Evolutionary conservation across 2,329 filamentous ascomycete species (phyloP).

Genomic region (Cryphonectria radicalis): DNA sequence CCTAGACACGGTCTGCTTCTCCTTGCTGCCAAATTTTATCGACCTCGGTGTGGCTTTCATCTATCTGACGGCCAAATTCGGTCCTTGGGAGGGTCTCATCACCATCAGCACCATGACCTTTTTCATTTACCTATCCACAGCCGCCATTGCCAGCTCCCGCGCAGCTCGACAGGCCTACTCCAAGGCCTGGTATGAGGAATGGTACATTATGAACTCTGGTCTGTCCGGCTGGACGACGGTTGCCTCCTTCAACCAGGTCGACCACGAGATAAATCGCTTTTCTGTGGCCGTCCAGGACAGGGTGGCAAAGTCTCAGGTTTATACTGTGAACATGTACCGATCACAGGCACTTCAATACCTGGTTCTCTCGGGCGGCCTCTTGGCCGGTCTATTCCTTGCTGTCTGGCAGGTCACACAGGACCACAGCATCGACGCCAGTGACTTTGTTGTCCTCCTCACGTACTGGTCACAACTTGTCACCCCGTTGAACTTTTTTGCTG

Average conservation of each 20-base stretch:
- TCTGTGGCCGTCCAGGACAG: conserved; percentile 52
- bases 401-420: conserved; percentile 66
- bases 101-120: conserved; percentile 61
- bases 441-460: conserved; percentile 72
- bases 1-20: conserved; percentile 62
- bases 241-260: conserved; percentile 62
- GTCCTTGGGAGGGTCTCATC: conserved; percentile 66
- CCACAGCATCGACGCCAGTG: conserved; percentile 58
- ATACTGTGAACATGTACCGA: conserved; percentile 52
- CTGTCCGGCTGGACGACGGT: conserved; percentile 65
- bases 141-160: conserved; percentile 56
- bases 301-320: conserved; percentile 43
- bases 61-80: conserved; percentile 63
- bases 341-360: conserved; percentile 62
- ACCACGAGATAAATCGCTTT: conserved; percentile 60
- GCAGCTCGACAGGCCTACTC: conserved; percentile 54
- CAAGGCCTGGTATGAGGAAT: conserved; percentile 58
- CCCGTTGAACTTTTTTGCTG: conserved; percentile 71
- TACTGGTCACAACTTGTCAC: conserved; percentile 76
- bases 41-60: conserved; percentile 63
- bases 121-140: conserved; percentile 58
- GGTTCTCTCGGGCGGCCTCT: conserved; percentile 70
- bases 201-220: conserved; percentile 58
- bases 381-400: conserved; percentile 64
- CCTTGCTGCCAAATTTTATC: conserved; percentile 62